These are phyloP conservation scores for Monosporascus cannonballus DNA, from an alignment of 2,329 filamentous ascomycete genomes.

Conservation along the genomic window DNA sequence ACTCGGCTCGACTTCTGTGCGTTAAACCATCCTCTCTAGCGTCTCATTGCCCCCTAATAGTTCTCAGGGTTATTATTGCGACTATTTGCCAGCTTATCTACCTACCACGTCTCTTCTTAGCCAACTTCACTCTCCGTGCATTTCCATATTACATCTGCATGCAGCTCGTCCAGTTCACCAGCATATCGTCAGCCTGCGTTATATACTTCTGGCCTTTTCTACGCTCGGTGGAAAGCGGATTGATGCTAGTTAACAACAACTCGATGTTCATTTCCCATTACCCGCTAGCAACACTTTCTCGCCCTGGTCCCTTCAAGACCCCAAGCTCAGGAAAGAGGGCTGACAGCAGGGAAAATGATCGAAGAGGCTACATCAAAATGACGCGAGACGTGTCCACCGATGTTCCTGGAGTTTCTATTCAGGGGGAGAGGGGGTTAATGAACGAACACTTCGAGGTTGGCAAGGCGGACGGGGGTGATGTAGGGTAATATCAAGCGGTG, in stretches of 20 bases:
- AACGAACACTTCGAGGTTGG: no score
- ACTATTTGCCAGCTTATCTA: constrained; percentile 12
- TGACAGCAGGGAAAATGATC: no score
- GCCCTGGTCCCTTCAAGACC: no score
- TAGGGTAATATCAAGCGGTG: no score
- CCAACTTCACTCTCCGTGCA: constrained; percentile 8
- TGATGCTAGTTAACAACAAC: constrained; percentile 12
- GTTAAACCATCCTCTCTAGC: background rate
- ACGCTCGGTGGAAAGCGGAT: constrained; percentile 11
- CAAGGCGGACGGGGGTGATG: no score
- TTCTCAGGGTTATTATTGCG: constrained; percentile 9
- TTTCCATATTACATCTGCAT: constrained; percentile 13
- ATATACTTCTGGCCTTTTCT: constrained; percentile 15
- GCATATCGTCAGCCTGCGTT: constrained; percentile 9
- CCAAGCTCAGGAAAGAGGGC: no score
- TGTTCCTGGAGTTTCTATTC: no score
- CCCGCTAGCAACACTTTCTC: no score
- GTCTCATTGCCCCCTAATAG: constrained; percentile 1
- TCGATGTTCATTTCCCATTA: background rate
- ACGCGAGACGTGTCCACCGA: no score
- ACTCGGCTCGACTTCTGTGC: constrained; percentile 11
- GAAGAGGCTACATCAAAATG: no score
- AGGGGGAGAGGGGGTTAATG: no score
- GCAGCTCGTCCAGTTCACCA: constrained; percentile 12
- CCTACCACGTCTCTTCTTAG: constrained; percentile 9